Evolutionary conservation across 2,329 filamentous ascomycete species (phyloP).

Genomic region (Ophiostoma quercus): DNA sequence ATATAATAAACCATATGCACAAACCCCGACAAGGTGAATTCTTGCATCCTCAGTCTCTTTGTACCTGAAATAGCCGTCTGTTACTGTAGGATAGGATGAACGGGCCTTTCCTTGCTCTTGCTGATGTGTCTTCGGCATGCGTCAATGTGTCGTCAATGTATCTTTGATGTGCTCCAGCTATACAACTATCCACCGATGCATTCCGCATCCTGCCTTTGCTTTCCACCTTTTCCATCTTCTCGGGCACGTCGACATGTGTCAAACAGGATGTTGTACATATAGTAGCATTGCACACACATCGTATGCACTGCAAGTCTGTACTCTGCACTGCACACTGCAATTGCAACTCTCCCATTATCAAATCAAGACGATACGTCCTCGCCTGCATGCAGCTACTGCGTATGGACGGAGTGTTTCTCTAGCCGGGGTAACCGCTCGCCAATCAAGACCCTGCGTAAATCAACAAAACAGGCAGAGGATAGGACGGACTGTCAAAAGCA

Average conservation of each 20-base stretch:
- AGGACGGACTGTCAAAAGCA: background rate
- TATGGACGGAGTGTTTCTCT: slow-evolving; percentile 18
- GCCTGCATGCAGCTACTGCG: slow-evolving; percentile 24
- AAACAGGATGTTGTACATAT: slow-evolving; percentile 10
- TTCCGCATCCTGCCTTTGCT: too few relatives aligned
- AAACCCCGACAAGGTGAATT: background rate
- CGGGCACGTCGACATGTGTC: slow-evolving; percentile 3
- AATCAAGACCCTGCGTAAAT: slow-evolving; percentile 11
- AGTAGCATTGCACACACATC: background rate
- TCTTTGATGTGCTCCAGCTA: background rate
- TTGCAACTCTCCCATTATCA: background rate
- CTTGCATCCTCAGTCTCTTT: background rate
- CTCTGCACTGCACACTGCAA: background rate
- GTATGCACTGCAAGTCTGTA: background rate
- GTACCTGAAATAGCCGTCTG: slow-evolving; percentile 7
- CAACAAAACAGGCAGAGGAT: background rate
- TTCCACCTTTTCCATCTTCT: background rate
- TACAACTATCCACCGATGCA: background rate
- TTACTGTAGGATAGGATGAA: slow-evolving; percentile 4
- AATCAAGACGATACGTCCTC: background rate
- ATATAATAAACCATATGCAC: background rate
- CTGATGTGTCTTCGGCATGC: background rate
- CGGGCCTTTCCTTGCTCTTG: background rate
- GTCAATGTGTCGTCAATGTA: background rate
- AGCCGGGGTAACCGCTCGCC: slow-evolving; percentile 22